Conservation (phyloP, 2,329 filamentous ascomycete species). For the Monosporascus cannonballus region DNA sequence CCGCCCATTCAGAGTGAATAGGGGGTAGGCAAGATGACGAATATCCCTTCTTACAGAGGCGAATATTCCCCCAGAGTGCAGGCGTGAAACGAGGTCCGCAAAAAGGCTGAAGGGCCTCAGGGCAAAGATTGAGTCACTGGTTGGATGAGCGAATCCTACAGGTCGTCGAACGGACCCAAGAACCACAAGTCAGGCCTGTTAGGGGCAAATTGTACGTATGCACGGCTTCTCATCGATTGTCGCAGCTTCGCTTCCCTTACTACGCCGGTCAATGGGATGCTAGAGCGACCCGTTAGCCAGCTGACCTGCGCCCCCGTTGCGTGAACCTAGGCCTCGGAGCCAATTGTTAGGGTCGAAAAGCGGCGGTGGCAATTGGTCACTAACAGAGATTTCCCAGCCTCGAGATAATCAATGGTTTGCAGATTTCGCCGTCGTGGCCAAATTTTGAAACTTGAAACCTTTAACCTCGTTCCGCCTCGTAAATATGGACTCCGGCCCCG, state of each 20-base stretch:
- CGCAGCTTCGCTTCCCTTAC: neutral
- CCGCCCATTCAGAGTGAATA: neutral
- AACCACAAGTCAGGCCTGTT: no score
- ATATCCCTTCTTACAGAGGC: no score
- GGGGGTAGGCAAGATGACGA: neutral
- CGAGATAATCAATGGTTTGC: neutral
- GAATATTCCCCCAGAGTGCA: no score
- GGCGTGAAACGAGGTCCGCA: no score
- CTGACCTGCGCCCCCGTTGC: neutral
- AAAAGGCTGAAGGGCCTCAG: no score
- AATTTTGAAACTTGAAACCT: no score
- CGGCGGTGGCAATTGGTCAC: neutral
- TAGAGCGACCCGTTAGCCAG: neutral
- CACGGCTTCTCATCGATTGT: neutral
- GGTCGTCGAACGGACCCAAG: no score
- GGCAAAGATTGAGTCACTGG: no score
- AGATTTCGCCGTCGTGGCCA: no score
- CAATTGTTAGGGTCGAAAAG: neutral
- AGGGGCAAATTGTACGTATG: neutral
- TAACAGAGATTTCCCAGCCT: no score
- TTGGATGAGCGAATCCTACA: no score
- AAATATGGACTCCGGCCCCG: neutral
- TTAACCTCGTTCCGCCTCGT: neutral
- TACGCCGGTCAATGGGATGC: neutral
- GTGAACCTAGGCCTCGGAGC: neutral